These are phyloP conservation scores for Geranium incanum DNA, from an alignment of 441 rosid genomes.

Conservation along the genomic window DNA sequence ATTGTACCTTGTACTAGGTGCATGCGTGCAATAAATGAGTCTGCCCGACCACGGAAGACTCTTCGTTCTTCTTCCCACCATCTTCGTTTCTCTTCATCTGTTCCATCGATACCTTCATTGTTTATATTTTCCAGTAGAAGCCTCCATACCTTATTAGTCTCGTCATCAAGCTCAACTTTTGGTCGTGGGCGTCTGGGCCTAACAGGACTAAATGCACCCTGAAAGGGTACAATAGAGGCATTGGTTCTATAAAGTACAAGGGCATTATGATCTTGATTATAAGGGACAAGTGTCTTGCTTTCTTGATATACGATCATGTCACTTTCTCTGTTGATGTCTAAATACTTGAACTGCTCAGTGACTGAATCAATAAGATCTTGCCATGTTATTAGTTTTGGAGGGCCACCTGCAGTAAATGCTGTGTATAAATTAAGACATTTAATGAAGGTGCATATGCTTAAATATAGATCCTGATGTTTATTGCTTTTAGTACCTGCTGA, in stretches of 20 bases:
- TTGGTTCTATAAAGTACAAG: slow-evolving; percentile 46
- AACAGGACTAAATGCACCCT: slow-evolving; percentile 21
- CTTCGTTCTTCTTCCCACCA: slow-evolving; percentile 93
- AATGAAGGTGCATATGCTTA: slow-evolving; percentile 8
- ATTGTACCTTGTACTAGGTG: slow-evolving; percentile 88
- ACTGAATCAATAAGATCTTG: slow-evolving; percentile 32
- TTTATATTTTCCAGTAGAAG: slow-evolving; percentile 70
- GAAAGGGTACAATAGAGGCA: slow-evolving; percentile 47
- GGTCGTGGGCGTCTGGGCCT: slow-evolving; percentile 69
- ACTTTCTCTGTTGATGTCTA: slow-evolving; percentile 43
- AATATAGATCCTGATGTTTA: background rate
- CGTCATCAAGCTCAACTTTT: slow-evolving; percentile 81
- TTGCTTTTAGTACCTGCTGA: slow-evolving; percentile 37
- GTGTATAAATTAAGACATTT: slow-evolving; percentile 14
- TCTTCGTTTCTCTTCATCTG: slow-evolving; percentile 33
- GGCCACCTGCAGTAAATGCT: slow-evolving; percentile 40
- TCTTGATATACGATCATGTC: slow-evolving; percentile 21
- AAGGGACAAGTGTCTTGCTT: slow-evolving; percentile 50
- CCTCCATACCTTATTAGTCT: slow-evolving; percentile 82
- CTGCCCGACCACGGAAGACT: slow-evolving; percentile 70
- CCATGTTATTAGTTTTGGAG: slow-evolving; percentile 35
- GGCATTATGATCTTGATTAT: slow-evolving; percentile 39
- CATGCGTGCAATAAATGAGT: slow-evolving; percentile 93
- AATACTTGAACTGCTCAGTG: slow-evolving; percentile 27
- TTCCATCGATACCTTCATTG: slow-evolving; percentile 42